Evolutionary conservation across 805 yeast genomes (phyloP), one percentile per base, ranked within the genome.

Genomic region (Komagataella phaffii): DNA sequence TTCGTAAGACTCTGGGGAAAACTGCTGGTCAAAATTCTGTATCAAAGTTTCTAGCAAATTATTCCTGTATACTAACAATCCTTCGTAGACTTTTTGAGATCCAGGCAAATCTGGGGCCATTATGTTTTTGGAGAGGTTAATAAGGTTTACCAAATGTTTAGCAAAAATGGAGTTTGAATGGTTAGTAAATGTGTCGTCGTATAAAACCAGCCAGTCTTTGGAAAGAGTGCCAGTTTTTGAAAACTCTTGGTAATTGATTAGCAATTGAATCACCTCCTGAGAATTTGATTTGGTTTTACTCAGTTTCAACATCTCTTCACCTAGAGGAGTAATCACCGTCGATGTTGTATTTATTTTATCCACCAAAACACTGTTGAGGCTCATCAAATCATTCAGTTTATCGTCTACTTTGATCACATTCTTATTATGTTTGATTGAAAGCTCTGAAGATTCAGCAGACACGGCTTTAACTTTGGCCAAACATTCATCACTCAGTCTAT

Each of bases 191-290:
- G 40, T 30, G n/a, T 30, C 40, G 40, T 30, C 40, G 14, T 30
- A 30, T 30, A 30, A 30, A 30, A 30, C 40, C 40, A 30, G 5
- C 40, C 40, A 30, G 40, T 85, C 85, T 19, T 69, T 69, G 1
- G 80, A 75, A 8, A 68, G 60, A 54, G 69, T 67, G 48, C 76
- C 79, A 48, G 74, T 72, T n/a, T 81, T 71, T 62, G 77, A 79
- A 62, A 90, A 90, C 2, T 84, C 79, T 54, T 86, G 81, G 62
- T 88, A 93, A 48, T 89, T 81, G 50, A 83, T 73, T 24, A 88
- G 81, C 50, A 91, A 69, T 54, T 83, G 83, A 12, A 87, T 80
- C 7, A 93, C 81, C 49, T 80, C 83, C 24, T 73, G 70, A 6
- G 95, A 82, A 51, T 86, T 77, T 57, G 86, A 88, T 59, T 88